Evolutionary conservation across 176 grass and related monocot species (phyloP).

Genomic region (Carex scoparia): DNA sequence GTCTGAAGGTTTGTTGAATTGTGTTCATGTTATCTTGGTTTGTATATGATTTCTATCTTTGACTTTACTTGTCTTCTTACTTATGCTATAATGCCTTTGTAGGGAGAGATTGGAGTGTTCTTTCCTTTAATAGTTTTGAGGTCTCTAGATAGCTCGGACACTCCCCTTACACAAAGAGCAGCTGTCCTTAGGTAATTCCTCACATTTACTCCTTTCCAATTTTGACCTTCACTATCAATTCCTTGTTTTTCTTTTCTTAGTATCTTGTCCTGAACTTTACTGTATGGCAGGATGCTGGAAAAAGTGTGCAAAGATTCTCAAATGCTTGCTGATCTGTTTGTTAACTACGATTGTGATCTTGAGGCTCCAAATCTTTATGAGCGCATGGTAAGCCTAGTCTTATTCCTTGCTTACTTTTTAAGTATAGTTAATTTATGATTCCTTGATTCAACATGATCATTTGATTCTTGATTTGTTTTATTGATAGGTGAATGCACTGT

Average conservation of each 20-base stretch:
- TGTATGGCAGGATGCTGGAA: slow-evolving; percentile 81
- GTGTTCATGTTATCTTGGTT: slow-evolving; percentile 5
- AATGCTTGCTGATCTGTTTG: slow-evolving; percentile 99
- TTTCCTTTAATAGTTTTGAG: slow-evolving; percentile 98
- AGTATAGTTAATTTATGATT: background rate
- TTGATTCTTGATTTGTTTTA: slow-evolving; percentile 25
- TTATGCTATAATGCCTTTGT: slow-evolving; percentile 28
- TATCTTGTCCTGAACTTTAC: slow-evolving; percentile 25
- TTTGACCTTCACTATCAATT: background rate
- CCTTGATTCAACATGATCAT: slow-evolving; percentile 4
- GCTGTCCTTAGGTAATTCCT: slow-evolving; percentile 79
- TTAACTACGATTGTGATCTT: slow-evolving; percentile 99
- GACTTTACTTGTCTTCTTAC: slow-evolving; percentile 16
- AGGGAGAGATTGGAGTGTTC: slow-evolving; percentile 99
- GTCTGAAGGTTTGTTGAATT: slow-evolving; percentile 74
- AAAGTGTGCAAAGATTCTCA: slow-evolving; percentile 98
- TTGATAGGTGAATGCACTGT: slow-evolving; percentile 80
- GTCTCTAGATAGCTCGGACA: slow-evolving; percentile 85
- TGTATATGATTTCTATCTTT: slow-evolving; percentile 19
- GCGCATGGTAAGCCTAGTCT: slow-evolving; percentile 48
- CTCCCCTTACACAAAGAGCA: slow-evolving; percentile 63
- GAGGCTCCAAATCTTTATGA: slow-evolving; percentile 97
- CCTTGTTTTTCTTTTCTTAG: slow-evolving; percentile 2
- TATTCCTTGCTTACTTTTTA: background rate
- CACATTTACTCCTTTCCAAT: background rate